phyloP scores from a whole-genome alignment of 331 rosid species.

The Spiraea crenata region DNA sequence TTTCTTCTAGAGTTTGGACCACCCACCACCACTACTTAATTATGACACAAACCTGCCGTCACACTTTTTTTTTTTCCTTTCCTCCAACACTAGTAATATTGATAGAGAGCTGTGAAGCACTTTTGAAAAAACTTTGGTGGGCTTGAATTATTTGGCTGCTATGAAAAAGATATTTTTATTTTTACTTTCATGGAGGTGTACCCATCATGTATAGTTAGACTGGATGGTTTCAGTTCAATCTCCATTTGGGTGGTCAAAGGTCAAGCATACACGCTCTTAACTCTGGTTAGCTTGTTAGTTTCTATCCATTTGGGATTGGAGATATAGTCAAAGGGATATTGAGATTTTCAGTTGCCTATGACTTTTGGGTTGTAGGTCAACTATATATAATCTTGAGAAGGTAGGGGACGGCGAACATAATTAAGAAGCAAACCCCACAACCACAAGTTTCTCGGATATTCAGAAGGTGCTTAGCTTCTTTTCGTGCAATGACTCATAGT shows the following conservation, averaged over 20 bases:
- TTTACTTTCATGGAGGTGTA: neutral
- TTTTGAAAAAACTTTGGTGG: conserved; percentile 1
- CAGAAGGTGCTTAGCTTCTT: neutral
- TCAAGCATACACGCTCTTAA: conserved; percentile 14
- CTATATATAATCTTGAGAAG: conserved; percentile 14
- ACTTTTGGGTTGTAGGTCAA: conserved; percentile 14
- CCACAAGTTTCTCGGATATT: conserved; percentile 12
- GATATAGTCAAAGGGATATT: conserved; percentile 14
- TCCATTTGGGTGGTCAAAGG: conserved; percentile 28
- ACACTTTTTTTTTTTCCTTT: neutral
- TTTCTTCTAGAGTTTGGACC: conserved; percentile 27
- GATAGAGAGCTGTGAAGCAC: conserved; percentile 30
- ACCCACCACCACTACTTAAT: conserved; percentile 13
- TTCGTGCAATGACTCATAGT: no score
- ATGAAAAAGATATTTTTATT: neutral
- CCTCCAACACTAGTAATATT: conserved; percentile 7
- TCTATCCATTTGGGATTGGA: conserved; percentile 22
- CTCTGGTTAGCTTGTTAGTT: neutral
- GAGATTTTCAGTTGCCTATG: conserved; percentile 13
- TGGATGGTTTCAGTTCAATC: conserved; percentile 20
- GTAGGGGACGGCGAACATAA: conserved; percentile 6
- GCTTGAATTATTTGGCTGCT: conserved; percentile 8
- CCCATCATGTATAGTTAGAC: neutral
- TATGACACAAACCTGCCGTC: conserved; percentile 28
- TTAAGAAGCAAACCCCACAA: conserved; percentile 12